Evolutionary conservation across 257 asterid species (phyloP), one percentile per base, ranked within the genome.

Genomic region (Solanum pinnatisectum): DNA sequence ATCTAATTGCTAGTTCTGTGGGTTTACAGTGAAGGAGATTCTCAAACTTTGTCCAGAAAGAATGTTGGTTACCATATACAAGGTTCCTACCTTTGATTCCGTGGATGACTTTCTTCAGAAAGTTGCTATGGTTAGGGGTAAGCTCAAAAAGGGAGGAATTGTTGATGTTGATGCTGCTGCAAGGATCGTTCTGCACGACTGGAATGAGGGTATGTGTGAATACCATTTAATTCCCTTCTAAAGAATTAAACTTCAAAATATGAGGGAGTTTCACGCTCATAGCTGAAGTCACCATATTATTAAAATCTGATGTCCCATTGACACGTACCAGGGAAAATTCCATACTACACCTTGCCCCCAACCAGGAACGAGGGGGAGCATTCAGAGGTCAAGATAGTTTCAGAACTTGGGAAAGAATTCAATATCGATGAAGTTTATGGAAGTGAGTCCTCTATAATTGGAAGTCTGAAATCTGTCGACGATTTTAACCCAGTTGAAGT

Each of bases 291-390:
- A 82, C 70, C 32, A 14, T 18, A 49, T 32, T 10, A 18, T 82
- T 49, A 3, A n/a, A 18, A 30, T 32, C 44, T 82, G 70, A 82
- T 82, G 70, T 32, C 22, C 44, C 70, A 11, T 86, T n/a, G 65
- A 22, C 63, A 22, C 65, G 13, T 87, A 83, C 36, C 94, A 97
- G 99, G 99, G 89, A 97, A 97, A 93, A 96, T 97, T 88, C 97
- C 98, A 27, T 97, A 92, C 89, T 97, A 94, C 87, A 95, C 99
- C 0, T 92, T 95, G 94, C 98, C 98, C 89, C 98, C 99, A 36
- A 63, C 89, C 78, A 92, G 99, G 92, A 92, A 90, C 33, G 90
- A 90, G 2, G 98, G 90, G 39, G 96, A 90, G 79, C 94, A 93
- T 88, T 91, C 94, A 12, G 98, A 96, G 92, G 96, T 93, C 18